These are phyloP conservation scores for Cicer cuneatum DNA, from an alignment of 306 rosid species.

Conservation along the genomic window DNA sequence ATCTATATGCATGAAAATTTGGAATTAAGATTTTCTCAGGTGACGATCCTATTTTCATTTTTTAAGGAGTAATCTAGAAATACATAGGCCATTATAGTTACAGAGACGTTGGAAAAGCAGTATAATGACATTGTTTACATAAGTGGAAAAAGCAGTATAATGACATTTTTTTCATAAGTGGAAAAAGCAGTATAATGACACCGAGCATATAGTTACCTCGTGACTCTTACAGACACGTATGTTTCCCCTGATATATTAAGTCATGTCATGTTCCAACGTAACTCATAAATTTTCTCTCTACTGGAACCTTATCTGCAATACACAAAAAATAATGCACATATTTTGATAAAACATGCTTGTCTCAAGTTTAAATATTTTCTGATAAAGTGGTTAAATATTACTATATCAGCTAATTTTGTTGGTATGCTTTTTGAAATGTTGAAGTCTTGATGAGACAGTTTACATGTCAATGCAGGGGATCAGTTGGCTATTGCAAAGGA, in stretches of 20 bases:
- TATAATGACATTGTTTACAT: background rate
- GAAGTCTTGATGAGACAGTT: conserved; percentile 19
- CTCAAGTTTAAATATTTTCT: conserved; percentile 26
- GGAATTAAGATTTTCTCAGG: background rate
- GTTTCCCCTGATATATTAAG: background rate
- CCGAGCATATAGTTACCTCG: background rate
- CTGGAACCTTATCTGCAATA: conserved; percentile 15
- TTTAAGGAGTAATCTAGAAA: conserved; percentile 1
- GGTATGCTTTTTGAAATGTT: conserved; percentile 20
- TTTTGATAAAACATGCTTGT: conserved; percentile 17
- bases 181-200: background rate
- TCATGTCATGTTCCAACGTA: conserved; percentile 20
- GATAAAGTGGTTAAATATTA: conserved; percentile 18
- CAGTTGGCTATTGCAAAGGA: conserved; percentile 91
- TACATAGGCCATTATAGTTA: background rate
- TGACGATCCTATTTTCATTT: conserved; percentile 9
- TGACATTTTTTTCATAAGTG: background rate
- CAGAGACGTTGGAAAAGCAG: too few species aligned
- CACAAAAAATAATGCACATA: background rate
- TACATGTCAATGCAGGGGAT: conserved; percentile 62
- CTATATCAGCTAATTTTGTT: conserved; percentile 19
- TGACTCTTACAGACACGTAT: background rate
- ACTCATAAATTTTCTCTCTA: conserved; percentile 16
- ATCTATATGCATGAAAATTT: background rate
- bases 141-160: background rate